phyloP scores from a whole-genome alignment of 2,329 filamentous ascomycete genomes.

The Cryphonectria radicalis region DNA sequence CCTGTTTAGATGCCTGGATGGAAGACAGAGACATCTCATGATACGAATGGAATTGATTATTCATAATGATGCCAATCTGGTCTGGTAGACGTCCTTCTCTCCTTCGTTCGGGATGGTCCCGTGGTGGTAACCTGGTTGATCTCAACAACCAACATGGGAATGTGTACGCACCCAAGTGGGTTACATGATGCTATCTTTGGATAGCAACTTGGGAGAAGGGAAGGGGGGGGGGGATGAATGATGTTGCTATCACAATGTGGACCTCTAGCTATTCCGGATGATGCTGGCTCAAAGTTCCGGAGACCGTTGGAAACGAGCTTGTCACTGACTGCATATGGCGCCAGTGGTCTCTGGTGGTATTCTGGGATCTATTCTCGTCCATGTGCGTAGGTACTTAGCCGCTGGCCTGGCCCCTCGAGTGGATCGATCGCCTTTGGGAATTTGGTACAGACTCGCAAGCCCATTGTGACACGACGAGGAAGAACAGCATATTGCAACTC shows the following conservation, averaged over 20 bases:
- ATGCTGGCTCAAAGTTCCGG: background rate
- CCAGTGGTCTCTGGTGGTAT: background rate
- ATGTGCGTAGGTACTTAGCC: background rate
- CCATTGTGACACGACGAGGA: background rate
- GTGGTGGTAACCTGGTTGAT: background rate
- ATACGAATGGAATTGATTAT: slow-evolving; percentile 21
- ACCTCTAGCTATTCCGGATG: background rate
- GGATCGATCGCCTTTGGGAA: background rate
- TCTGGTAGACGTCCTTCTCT: background rate
- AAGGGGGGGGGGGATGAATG: background rate
- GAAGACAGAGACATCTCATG: slow-evolving; percentile 7
- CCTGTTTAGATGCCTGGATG: slow-evolving; percentile 13
- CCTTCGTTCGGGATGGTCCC: background rate
- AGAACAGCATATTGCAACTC: background rate
- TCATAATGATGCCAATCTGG: background rate
- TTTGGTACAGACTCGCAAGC: background rate
- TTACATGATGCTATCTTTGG: background rate
- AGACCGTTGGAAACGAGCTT: background rate
- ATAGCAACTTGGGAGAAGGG: background rate
- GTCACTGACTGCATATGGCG: background rate
- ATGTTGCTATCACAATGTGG: background rate
- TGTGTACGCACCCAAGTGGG: background rate
- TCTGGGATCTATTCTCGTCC: background rate
- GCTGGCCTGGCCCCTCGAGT: background rate
- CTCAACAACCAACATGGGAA: background rate